Evolutionary conservation across 2,329 filamentous ascomycete species (phyloP).

Genomic region (Boeremia exigua): DNA sequence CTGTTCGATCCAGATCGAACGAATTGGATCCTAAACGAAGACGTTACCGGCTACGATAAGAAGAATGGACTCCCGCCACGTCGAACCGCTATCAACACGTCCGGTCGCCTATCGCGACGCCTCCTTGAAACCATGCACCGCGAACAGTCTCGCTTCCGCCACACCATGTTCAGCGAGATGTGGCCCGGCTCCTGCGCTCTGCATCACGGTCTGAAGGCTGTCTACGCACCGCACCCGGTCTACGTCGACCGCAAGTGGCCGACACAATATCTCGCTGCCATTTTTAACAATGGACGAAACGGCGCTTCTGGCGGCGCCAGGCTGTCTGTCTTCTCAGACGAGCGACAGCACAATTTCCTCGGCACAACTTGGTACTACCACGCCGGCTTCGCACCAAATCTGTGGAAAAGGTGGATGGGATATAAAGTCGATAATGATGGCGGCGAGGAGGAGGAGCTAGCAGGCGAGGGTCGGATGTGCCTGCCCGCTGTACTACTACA

Average conservation of each 20-base stretch:
- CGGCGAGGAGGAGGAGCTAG: conserved; percentile 52
- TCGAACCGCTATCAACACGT: conserved; percentile 74
- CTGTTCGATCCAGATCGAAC: conserved; percentile 75
- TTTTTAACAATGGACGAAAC: conserved; percentile 63
- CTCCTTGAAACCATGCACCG: conserved; percentile 76
- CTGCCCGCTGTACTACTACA: conserved; percentile 56
- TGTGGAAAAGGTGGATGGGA: conserved; percentile 64
- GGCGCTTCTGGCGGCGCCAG: conserved; percentile 57
- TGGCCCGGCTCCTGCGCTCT: conserved; percentile 73
- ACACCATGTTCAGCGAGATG: conserved; percentile 82
- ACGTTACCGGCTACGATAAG: conserved; percentile 72
- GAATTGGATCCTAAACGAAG: conserved; percentile 74
- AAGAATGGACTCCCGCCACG: conserved; percentile 65
- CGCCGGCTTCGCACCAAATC: conserved; percentile 58
- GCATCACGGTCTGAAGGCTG: conserved; percentile 78
- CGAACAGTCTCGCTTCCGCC: conserved; percentile 71
- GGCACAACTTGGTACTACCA: conserved; percentile 63
- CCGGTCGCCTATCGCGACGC: conserved; percentile 69
- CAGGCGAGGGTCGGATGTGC: conserved; percentile 57
- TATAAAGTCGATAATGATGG: conserved; percentile 60
- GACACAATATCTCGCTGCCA: conserved; percentile 58
- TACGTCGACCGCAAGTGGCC: conserved; percentile 65
- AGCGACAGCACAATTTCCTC: conserved; percentile 60
- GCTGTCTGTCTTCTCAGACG: conserved; percentile 57
- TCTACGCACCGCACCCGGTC: conserved; percentile 67